Percentiles rank a stretch among this genome's conserved stretches.
Conservation (phyloP, 805 yeast genomes). For the Aciculoconidium aculeatum region DNA sequence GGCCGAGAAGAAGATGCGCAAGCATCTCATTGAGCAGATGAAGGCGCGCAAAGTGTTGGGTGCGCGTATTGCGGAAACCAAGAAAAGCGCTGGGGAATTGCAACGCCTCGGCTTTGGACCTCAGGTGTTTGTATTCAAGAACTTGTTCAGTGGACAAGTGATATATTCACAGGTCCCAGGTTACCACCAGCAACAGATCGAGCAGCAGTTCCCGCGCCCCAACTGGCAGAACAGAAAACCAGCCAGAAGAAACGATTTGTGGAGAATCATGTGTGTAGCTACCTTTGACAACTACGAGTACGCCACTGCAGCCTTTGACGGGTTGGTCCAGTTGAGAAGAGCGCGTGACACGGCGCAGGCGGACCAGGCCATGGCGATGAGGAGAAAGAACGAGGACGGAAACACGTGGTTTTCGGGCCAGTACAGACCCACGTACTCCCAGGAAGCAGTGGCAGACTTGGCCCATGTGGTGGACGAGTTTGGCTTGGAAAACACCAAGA, state of each 20-base stretch:
- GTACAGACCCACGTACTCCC: conserved; percentile 84
- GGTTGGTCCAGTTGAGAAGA: conserved; percentile 66
- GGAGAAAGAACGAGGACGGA: conserved; percentile 70
- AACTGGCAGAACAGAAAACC: conserved; percentile 89
- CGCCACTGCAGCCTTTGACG: conserved; percentile 70
- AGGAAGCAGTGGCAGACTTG: conserved; percentile 87
- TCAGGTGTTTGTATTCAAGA: conserved; percentile 76
- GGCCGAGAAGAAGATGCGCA: conserved; percentile 43
- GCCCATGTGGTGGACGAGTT: conserved; percentile 63
- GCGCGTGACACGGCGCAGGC: conserved; percentile 61
- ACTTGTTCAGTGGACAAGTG: conserved; percentile 85
- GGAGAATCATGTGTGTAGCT: conserved; percentile 88
- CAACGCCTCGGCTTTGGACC: conserved; percentile 63
- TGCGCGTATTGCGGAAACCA: conserved; percentile 36
- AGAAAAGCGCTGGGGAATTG: conserved; percentile 29
- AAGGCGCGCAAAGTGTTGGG: conserved; percentile 38
- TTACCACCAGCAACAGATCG: conserved; percentile 52
- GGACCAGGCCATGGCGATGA: conserved; percentile 57
- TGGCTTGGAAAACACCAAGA: conserved; percentile 40
- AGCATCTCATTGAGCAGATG: conserved; percentile 40
- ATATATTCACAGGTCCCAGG: conserved; percentile 81
- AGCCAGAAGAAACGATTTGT: conserved; percentile 71
- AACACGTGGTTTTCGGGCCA: conserved; percentile 84
- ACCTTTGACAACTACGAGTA: conserved; percentile 53
- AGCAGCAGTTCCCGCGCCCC: conserved; percentile 69